These are phyloP conservation scores for Luffa acutangula DNA, from an alignment of 306 rosid genomes.

Conservation along the genomic window DNA sequence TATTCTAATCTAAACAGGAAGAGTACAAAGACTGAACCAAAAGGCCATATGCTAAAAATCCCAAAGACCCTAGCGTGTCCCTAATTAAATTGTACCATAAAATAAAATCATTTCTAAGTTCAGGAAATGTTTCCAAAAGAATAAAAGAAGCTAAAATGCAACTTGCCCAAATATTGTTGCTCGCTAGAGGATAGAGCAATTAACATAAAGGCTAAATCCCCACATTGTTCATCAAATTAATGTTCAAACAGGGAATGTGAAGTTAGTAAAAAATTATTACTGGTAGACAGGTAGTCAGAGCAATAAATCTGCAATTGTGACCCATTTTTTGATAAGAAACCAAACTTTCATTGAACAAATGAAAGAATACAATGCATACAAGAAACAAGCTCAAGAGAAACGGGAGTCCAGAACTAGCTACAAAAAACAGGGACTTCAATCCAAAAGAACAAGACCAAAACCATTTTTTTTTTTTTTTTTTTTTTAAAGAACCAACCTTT, in stretches of 20 bases:
- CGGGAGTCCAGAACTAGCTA: no score
- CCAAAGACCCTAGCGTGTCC: neutral
- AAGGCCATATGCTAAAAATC: neutral
- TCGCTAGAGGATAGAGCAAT: neutral
- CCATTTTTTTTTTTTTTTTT: no score
- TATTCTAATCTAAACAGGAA: neutral
- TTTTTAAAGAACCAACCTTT: no score
- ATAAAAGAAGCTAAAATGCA: neutral
- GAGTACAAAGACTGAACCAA: neutral
- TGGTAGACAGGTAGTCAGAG: neutral
- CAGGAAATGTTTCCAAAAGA: neutral
- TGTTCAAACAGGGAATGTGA: neutral
- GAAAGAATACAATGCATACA: no score
- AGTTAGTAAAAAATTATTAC: neutral
- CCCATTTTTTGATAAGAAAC: neutral
- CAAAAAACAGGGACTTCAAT: no score
- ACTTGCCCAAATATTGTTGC: neutral
- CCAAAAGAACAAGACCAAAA: no score
- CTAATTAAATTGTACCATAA: neutral
- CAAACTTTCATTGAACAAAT: no score
- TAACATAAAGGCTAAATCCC: neutral
- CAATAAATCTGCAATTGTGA: neutral
- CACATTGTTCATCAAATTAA: neutral
- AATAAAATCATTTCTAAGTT: neutral
- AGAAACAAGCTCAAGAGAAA: no score